Percentiles rank a stretch among this genome's conserved stretches.
phyloP scores from a whole-genome alignment of 169 alveolate genomes.

The Eimeria acervulina region DNA sequence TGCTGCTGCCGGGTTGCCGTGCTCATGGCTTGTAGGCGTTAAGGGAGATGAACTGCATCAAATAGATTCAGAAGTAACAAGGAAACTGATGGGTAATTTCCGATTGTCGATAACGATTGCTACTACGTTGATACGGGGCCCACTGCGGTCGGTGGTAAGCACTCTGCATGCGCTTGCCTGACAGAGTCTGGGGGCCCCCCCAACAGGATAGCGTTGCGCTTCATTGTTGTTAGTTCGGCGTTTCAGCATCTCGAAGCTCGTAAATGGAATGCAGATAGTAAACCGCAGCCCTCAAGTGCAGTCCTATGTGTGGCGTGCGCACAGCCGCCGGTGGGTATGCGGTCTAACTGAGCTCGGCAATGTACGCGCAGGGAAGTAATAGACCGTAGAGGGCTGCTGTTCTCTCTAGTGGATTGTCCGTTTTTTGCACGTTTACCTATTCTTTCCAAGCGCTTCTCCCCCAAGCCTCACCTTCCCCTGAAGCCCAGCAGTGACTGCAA shows the following conservation, averaged over 20 bases:
- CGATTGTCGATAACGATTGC: neutral
- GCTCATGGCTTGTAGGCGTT: neutral
- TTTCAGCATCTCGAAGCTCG: neutral
- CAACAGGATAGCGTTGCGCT: neutral
- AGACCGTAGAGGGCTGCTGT: neutral
- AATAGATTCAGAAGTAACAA: neutral
- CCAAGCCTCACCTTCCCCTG: neutral
- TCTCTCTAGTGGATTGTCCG: neutral
- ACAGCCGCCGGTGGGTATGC: neutral
- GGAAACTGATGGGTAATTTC: neutral
- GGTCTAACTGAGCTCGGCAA: neutral
- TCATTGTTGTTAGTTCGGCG: neutral
- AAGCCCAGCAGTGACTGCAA: neutral
- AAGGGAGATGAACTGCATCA: neutral
- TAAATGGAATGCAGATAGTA: neutral
- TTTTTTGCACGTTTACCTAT: neutral
- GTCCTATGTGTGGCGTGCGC: neutral
- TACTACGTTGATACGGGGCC: neutral
- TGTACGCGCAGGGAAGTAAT: neutral
- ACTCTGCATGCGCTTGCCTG: constrained; percentile 15
- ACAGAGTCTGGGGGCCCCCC: neutral
- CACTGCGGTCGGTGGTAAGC: neutral
- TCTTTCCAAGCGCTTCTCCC: neutral
- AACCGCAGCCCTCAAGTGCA: neutral
- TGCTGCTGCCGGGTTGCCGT: neutral